Conservation (phyloP, 2,329 filamentous ascomycete species). For the Lecanicillium sp. region DNA sequence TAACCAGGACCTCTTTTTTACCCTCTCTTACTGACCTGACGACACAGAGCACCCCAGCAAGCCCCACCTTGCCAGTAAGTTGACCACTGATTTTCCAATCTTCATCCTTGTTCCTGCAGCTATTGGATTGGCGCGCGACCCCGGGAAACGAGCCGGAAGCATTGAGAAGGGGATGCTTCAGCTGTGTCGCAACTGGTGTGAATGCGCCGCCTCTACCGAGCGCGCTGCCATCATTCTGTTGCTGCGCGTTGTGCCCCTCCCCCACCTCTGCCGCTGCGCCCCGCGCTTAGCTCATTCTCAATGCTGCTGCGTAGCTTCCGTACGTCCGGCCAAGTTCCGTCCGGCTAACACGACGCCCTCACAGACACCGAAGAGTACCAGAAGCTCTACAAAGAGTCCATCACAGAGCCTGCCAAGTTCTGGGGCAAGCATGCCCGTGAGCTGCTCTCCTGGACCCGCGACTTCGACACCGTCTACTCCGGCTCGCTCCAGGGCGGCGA, state of each 20-base stretch:
- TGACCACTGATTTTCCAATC: conserved; percentile 14
- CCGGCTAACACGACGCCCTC: conserved; percentile 8
- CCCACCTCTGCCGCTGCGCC: background rate
- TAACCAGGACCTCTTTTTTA: conserved; percentile 12
- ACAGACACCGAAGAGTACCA: conserved; percentile 62
- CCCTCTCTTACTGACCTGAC: conserved; percentile 9
- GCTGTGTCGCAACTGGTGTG: too few relatives aligned
- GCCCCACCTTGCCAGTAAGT: conserved; percentile 60
- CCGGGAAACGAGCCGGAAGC: too few relatives aligned
- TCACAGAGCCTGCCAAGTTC: conserved; percentile 81
- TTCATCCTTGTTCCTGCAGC: too few relatives aligned
- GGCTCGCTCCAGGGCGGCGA: conserved; percentile 76
- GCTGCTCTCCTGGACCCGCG: conserved; percentile 80
- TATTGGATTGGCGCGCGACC: too few relatives aligned
- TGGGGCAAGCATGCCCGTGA: conserved; percentile 84
- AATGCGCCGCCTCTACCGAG: too few relatives aligned
- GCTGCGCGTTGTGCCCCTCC: too few relatives aligned
- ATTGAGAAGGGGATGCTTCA: too few relatives aligned
- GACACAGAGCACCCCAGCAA: conserved; percentile 60
- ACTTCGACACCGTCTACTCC: conserved; percentile 83
- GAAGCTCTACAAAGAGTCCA: conserved; percentile 72
- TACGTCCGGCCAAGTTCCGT: conserved; percentile 3
- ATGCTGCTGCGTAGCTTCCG: conserved; percentile 11
- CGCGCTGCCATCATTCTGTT: too few relatives aligned
- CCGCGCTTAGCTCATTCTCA: conserved; percentile 1